Evolutionary conservation across 352 stramenopile genomes (phyloP), one percentile per base, ranked within the genome.

Genomic region (Pythium diclinum): DNA sequence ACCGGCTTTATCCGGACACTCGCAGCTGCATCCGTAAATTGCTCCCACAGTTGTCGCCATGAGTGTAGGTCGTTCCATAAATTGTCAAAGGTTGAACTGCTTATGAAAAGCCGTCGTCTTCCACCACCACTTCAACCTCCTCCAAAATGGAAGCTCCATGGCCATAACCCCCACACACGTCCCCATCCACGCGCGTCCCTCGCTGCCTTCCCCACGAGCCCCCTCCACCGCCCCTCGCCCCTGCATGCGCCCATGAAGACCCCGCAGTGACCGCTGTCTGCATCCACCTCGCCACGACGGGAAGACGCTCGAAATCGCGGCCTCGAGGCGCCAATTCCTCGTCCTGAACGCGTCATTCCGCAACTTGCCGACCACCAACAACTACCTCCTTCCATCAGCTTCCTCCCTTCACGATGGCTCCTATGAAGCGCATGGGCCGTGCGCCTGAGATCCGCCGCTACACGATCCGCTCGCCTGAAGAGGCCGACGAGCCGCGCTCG

Each of bases 401-500:
- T 23, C 17, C 6, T 13, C n/a, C 17, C 14, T 59, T 21, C 11
- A 23, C 47, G n/a, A 53, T 38, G 13, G 33, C 23, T 16, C 14
- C 53, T 52, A 40, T 28, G 55, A 28, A 25, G 34, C 30, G 23
- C 17, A 17, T 44, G 17, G 21, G 25, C n/a, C 40, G 33, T 11
- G 21, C 16, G 58, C 58, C 60, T n/a, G 54, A 6, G 34, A 64
- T 61, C 51, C 28, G 47, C 5, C 63, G 63, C 42, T 38, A 34
- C 19, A n/a, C 48, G 16, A 40, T 70, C n/a, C 40, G 40, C 21
- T 58, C 48, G 25, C 57, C 63, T 6, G 56, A 44, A 25, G 56
- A 70, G 21, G 63, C 40, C 38, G 40, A 65, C 34, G 49, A 46
- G 32, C 65, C 73, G 33, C 64, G 62, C 49, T 30, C 75, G 61